Conservation (phyloP, 1,284 basidiomycete species). For the Puccinia hordei region DNA sequence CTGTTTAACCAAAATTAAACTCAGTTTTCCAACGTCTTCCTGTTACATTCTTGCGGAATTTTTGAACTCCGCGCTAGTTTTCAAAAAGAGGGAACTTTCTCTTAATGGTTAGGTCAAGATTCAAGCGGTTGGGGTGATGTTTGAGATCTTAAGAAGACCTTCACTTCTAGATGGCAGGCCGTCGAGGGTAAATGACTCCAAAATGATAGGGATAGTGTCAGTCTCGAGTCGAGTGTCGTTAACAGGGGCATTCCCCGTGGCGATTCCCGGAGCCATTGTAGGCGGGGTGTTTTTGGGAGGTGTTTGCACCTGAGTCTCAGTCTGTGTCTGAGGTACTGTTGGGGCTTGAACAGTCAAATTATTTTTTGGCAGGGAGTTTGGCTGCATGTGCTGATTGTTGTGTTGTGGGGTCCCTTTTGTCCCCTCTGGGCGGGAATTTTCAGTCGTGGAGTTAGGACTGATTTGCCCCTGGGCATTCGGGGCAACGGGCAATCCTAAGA, state of each 20-base stretch:
- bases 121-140: not conserved
- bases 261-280: not conserved
- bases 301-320: not conserved
- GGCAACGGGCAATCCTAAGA: conserved; percentile 10
- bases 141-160: not conserved
- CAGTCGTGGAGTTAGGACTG: not conserved
- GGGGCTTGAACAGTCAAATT: not conserved
- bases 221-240: not conserved
- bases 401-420: not conserved
- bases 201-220: not conserved
- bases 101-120: too few relatives aligned
- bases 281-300: not conserved
- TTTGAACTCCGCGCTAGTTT: too few relatives aligned
- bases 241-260: not conserved
- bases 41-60: too few relatives aligned
- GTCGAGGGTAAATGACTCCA: not conserved
- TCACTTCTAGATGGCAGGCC: not conserved
- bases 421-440: not conserved
- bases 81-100: too few relatives aligned
- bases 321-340: too few relatives aligned
- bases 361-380: not conserved
- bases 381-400: not conserved
- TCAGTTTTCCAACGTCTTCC: too few relatives aligned
- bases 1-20: not conserved
- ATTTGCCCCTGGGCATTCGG: not conserved